Conservation (phyloP, 257 asterid species). For the Penstemon newberryi region DNA sequence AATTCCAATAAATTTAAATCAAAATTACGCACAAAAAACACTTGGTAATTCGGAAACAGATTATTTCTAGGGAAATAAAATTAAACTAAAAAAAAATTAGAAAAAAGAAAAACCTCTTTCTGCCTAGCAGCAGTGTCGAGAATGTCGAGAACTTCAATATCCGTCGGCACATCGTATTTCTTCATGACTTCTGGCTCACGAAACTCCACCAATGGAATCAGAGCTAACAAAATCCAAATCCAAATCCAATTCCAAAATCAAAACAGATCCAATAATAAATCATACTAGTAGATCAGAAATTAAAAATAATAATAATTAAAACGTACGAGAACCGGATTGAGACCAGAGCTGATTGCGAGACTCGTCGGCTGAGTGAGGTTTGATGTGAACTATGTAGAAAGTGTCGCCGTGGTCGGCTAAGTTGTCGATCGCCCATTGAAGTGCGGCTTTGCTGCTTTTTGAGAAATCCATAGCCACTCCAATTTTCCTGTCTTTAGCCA, state of each 20-base stretch:
- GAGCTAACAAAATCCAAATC: constrained; percentile 42
- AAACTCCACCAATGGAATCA: constrained; percentile 78
- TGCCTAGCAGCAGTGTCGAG: constrained; percentile 84
- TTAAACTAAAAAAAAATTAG: background rate
- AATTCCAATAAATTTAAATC: background rate
- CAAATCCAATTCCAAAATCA: background rate
- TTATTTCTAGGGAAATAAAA: background rate
- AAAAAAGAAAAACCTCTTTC: constrained; percentile 59
- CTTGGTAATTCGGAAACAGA: background rate
- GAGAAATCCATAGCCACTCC: constrained; percentile 94
- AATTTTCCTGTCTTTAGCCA: constrained; percentile 74
- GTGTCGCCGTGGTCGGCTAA: constrained; percentile 78
- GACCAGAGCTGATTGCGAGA: constrained; percentile 55
- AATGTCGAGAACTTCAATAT: constrained; percentile 73
- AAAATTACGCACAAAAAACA: background rate
- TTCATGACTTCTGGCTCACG: constrained; percentile 72
- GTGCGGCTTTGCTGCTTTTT: constrained; percentile 75
- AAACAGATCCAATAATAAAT: background rate
- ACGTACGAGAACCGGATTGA: constrained; percentile 74
- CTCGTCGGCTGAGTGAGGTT: constrained; percentile 39
- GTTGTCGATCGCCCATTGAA: constrained; percentile 80
- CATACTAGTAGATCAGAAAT: background rate
- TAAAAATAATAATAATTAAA: too few species aligned
- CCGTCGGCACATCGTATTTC: constrained; percentile 57
- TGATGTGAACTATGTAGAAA: constrained; percentile 58